phyloP scores from a whole-genome alignment of 768 basidiomycete genomes.

The Leccinellum albellum region DNA sequence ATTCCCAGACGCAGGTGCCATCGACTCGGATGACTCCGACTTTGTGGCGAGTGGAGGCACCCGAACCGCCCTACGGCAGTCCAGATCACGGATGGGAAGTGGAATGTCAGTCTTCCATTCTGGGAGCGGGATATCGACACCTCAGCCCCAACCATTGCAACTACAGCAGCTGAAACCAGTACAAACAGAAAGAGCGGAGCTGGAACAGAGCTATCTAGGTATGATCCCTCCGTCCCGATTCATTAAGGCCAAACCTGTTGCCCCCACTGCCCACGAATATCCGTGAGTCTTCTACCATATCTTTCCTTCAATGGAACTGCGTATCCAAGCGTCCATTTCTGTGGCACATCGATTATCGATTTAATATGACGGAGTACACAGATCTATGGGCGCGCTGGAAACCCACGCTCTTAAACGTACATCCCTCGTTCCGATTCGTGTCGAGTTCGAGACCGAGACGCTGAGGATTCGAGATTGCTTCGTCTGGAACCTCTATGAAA shows the following conservation, averaged over 20 bases:
- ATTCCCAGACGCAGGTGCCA: constrained; percentile 72
- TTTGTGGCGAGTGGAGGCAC: constrained; percentile 66
- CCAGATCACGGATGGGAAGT: constrained; percentile 39
- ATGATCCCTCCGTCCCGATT: constrained; percentile 77
- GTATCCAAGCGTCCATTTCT: constrained; percentile 14
- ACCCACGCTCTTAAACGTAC: constrained; percentile 52
- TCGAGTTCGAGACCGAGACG: constrained; percentile 91
- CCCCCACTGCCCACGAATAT: constrained; percentile 65
- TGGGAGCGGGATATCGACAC: constrained; percentile 39
- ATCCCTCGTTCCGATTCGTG: constrained; percentile 83
- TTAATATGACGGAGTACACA: constrained; percentile 31
- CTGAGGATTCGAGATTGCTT: constrained; percentile 93
- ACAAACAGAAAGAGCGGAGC: constrained; percentile 48
- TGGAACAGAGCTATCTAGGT: constrained; percentile 90
- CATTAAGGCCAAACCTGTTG: constrained; percentile 57
- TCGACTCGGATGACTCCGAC: constrained; percentile 84
- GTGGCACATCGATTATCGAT: constrained; percentile 12
- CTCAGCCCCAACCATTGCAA: constrained; percentile 27
- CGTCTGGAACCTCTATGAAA: constrained; percentile 91
- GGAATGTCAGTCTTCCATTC: constrained; percentile 57
- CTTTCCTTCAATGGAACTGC: constrained; percentile 5
- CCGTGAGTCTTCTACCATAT: constrained; percentile 51
- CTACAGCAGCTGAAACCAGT: constrained; percentile 13
- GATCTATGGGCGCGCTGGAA: constrained; percentile 62
- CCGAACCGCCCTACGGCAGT: constrained; percentile 52